Percentiles rank a stretch among this genome's conserved stretches.
Evolutionary conservation across 306 rosid genomes (phyloP).

Genomic region (Vicia villosa): DNA sequence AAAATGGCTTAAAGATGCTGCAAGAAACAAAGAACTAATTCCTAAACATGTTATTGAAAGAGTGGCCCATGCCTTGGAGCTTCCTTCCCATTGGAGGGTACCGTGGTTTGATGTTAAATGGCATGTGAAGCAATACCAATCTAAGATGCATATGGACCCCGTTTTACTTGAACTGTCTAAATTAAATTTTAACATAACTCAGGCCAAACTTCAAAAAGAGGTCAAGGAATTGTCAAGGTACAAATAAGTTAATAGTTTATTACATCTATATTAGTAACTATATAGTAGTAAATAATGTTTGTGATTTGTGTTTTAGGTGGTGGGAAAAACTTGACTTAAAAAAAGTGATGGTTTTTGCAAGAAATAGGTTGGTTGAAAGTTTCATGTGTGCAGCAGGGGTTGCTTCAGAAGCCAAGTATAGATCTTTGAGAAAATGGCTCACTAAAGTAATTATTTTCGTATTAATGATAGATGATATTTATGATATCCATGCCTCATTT

Average conservation of each 20-base stretch:
- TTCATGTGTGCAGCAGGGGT: slow-evolving; percentile 65
- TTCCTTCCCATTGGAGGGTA: slow-evolving; percentile 62
- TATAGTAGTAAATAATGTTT: too few species aligned
- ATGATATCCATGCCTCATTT: slow-evolving; percentile 59
- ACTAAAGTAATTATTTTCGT: slow-evolving; percentile 56
- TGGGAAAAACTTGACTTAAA: slow-evolving; percentile 61
- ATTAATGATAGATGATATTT: slow-evolving; percentile 57
- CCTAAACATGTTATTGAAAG: neutral
- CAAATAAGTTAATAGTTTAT: too few species aligned
- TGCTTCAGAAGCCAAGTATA: slow-evolving; percentile 43
- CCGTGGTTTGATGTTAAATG: slow-evolving; percentile 65
- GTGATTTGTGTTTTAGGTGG: slow-evolving; percentile 49
- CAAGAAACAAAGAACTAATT: neutral
- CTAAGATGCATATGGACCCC: neutral
- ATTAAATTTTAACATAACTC: slow-evolving; percentile 52
- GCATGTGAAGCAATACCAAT: slow-evolving; percentile 40
- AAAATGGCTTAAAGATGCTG: slow-evolving; percentile 32
- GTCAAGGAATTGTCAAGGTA: slow-evolving; percentile 53
- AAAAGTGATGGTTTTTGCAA: slow-evolving; percentile 51
- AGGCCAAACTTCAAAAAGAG: slow-evolving; percentile 53
- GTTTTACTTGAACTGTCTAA: slow-evolving; percentile 52
- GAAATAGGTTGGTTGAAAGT: slow-evolving; percentile 70
- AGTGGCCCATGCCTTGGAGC: slow-evolving; percentile 52
- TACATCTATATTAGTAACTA: too few species aligned
- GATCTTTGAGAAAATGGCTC: slow-evolving; percentile 59